These are phyloP conservation scores for Rusavskia elegans DNA, from an alignment of 495 filamentous ascomycete genomes.

Conservation along the genomic window DNA sequence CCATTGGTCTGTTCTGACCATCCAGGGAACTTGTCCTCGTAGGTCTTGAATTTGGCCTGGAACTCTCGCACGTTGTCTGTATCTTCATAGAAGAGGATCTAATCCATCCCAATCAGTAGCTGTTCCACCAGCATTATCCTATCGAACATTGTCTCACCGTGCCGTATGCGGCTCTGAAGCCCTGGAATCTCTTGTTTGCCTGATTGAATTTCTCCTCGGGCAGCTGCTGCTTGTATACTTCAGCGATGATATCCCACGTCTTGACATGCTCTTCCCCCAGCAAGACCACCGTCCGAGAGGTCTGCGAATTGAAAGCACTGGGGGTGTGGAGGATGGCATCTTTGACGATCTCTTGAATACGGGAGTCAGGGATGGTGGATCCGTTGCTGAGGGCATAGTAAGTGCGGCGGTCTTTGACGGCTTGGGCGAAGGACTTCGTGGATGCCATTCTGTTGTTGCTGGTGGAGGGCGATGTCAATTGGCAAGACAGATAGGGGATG, in stretches of 20 bases:
- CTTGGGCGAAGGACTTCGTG: conserved; percentile 22
- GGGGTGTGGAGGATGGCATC: conserved; percentile 31
- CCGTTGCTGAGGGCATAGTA: conserved; percentile 31
- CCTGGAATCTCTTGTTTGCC: conserved; percentile 27
- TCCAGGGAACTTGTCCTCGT: conserved; percentile 27
- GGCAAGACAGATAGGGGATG: not conserved
- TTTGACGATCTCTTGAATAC: conserved; percentile 33
- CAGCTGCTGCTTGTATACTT: conserved; percentile 23
- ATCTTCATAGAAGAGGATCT: conserved; percentile 40
- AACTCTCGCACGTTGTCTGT: conserved; percentile 24
- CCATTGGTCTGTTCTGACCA: conserved; percentile 38
- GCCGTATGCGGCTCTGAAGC: conserved; percentile 29
- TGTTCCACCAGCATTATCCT: not conserved
- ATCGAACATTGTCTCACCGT: conserved; percentile 21
- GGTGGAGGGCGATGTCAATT: not conserved
- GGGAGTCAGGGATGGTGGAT: conserved; percentile 29
- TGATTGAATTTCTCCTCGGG: conserved; percentile 28
- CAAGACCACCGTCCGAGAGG: conserved; percentile 31
- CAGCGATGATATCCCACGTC: conserved; percentile 32
- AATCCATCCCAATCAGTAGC: not conserved
- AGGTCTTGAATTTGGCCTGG: conserved; percentile 28
- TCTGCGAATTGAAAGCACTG: conserved; percentile 40
- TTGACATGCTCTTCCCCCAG: conserved; percentile 32
- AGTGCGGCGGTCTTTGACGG: conserved; percentile 29
- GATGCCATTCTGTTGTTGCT: conserved; percentile 9